Conservation (phyloP, 495 filamentous ascomycete species). For the Astrothelium macrocarpum region DNA sequence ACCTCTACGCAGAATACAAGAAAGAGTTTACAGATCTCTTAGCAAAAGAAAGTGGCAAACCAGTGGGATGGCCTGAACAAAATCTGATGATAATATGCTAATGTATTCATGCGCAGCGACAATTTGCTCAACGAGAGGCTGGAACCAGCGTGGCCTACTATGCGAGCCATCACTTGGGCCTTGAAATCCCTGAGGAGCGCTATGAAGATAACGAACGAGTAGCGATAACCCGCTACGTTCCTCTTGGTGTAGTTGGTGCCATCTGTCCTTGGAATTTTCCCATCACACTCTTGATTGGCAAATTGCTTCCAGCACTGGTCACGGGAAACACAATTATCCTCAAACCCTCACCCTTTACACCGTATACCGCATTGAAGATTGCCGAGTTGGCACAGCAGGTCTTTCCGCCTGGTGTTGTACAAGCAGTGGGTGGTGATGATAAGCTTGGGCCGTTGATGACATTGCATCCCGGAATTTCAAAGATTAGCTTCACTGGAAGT, state of each 20-base stretch:
- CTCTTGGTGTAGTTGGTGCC: conserved; percentile 31
- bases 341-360: conserved; percentile 52
- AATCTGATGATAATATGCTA: not conserved
- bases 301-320: conserved; percentile 33
- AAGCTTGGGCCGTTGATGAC: conserved; percentile 26
- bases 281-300: conserved; percentile 21
- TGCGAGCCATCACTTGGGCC: conserved; percentile 22
- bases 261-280: conserved; percentile 51
- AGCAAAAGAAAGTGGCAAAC: conserved; percentile 50
- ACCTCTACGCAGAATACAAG: conserved; percentile 36
- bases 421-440: conserved; percentile 50
- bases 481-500: conserved; percentile 30
- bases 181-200: conserved; percentile 31
- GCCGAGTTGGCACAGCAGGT: conserved; percentile 50
- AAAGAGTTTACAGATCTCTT: conserved; percentile 43
- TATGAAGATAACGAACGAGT: conserved; percentile 33
- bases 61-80: conserved; percentile 24
- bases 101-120: conserved; percentile 5
- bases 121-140: conserved; percentile 20
- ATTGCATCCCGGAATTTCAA: conserved; percentile 22
- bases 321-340: conserved; percentile 56
- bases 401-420: conserved; percentile 58
- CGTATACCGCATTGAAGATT: conserved; percentile 56
- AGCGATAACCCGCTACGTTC: conserved; percentile 25
- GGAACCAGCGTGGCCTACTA: conserved; percentile 10